Base-by-base conservation (phyloP, 768 basidiomycete genomes). In the Rhodotorula paludigena region DNA sequence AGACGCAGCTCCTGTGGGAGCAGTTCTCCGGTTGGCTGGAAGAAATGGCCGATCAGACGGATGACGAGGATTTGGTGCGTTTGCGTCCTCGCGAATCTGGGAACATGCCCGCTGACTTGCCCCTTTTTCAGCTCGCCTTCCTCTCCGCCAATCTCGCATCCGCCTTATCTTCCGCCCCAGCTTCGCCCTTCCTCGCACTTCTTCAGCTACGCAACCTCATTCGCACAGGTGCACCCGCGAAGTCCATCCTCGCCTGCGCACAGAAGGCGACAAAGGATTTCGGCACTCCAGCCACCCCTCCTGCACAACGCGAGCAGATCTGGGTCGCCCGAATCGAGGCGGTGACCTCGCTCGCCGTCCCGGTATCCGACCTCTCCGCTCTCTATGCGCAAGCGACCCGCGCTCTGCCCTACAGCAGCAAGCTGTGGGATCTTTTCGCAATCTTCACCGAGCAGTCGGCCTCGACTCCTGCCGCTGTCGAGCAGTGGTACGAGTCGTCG, bases 11-110 rank as follows among this genome's bases (percentile, higher is more conserved):
- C 55, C 75, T 78, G 42, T 71, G 81, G 56, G 78, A 81, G 68
- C 48, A 64, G 57, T 77, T 80, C 52, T 83, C 83, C 62, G 79
- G 79, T 51, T 85, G 84, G 83, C 82, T 82, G 35, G 72, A 70
- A 57, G 78, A 54, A 38, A 66, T 81, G 59, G 78, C 77, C 61
- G 76, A 72, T 72, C 51, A 62, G 21, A 47, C 33, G 11, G 60
- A 68, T 7, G 63, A 68, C n/a, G 63, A 64, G 33, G 66, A 79
- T 68, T 60, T 79, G 59, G 79, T 79, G 47, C 66, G 79, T 77
- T 21, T 14, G 21, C 10, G 7, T 32, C 15, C 28, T 48, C 47
- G 4, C 47, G n/a, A 8, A 47, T 44, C 32, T 25, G 0, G 0
- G 3, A 2, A 1, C 1, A 4, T 20, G 15, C 12, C 23, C 25